phyloP scores from a whole-genome alignment of 805 yeast genomes.

The Barnettozyma wickerhamii region DNA sequence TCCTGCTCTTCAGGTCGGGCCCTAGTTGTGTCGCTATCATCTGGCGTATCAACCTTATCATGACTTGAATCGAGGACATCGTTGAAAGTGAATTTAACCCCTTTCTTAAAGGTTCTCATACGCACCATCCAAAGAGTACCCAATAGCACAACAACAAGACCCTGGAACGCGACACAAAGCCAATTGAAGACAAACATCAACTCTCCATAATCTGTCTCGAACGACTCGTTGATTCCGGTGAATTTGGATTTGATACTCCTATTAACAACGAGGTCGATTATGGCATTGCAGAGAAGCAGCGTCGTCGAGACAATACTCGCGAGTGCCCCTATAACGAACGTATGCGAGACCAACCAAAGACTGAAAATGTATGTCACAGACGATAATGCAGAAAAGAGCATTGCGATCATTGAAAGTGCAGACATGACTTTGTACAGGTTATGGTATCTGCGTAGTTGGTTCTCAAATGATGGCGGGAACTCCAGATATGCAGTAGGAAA shows the following conservation, averaged over 20 bases:
- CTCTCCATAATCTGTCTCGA: constrained; percentile 5
- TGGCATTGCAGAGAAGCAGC: constrained; percentile 4
- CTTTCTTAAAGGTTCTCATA: constrained; percentile 4
- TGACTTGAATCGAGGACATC: neutral
- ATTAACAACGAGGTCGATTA: constrained; percentile 2
- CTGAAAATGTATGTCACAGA: constrained; percentile 5
- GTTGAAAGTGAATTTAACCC: constrained; percentile 4
- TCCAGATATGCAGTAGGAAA: constrained; percentile 4
- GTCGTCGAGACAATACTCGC: constrained; percentile 5
- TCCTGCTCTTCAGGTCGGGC: neutral
- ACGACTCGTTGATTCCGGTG: neutral
- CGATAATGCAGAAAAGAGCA: constrained; percentile 1
- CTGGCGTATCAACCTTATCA: neutral
- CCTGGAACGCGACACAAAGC: constrained; percentile 8
- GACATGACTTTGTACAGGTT: constrained; percentile 2
- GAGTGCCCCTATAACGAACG: constrained; percentile 5
- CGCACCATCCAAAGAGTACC: neutral
- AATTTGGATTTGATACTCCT: neutral
- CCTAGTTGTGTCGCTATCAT: too few species aligned
- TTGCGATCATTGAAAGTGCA: constrained; percentile 3
- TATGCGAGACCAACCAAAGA: constrained; percentile 1
- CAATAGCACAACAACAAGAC: constrained; percentile 3
- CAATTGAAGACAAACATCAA: constrained; percentile 6
- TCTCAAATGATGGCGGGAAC: constrained; percentile 1
- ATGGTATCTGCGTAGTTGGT: neutral